Evolutionary conservation across 805 yeast genomes (phyloP).

Genomic region (Wickerhamiella azyma): DNA sequence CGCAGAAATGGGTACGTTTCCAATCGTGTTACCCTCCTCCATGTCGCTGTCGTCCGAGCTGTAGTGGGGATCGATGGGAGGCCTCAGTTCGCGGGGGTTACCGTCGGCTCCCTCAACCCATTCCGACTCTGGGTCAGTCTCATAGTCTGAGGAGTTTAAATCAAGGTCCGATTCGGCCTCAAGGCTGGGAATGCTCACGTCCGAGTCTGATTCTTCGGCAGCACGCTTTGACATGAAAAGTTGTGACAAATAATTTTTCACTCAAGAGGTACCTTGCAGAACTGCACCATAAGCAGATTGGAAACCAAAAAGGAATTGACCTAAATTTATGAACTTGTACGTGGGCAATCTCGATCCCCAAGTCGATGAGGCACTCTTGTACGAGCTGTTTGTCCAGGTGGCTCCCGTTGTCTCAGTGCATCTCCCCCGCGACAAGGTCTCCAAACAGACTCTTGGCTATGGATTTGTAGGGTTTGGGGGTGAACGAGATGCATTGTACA

Average conservation of each 20-base stretch:
- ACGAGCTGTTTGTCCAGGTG: conserved; percentile 73
- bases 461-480: conserved; percentile 68
- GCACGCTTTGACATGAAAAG: conserved; percentile 9
- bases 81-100: conserved; percentile 56
- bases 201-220: conserved; percentile 13
- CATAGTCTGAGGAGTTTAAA: conserved; percentile 26
- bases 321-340: conserved; percentile 30
- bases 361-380: conserved; percentile 56
- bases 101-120: conserved; percentile 49
- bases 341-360: conserved; percentile 71
- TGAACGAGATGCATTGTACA: conserved; percentile 56
- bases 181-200: conserved; percentile 22
- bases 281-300: neutral
- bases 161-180: conserved; percentile 43
- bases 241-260: neutral
- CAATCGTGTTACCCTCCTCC: conserved; percentile 75
- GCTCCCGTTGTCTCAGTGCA: conserved; percentile 61
- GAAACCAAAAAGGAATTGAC: too few relatives aligned
- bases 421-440: conserved; percentile 67
- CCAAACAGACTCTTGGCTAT: conserved; percentile 65
- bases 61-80: conserved; percentile 89
- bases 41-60: conserved; percentile 86
- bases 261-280: too few relatives aligned
- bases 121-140: conserved; percentile 27
- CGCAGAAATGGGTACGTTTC: conserved; percentile 83